phyloP scores from a whole-genome alignment of 2,329 filamentous ascomycete genomes.

The Fusarium drepaniforme region DNA sequence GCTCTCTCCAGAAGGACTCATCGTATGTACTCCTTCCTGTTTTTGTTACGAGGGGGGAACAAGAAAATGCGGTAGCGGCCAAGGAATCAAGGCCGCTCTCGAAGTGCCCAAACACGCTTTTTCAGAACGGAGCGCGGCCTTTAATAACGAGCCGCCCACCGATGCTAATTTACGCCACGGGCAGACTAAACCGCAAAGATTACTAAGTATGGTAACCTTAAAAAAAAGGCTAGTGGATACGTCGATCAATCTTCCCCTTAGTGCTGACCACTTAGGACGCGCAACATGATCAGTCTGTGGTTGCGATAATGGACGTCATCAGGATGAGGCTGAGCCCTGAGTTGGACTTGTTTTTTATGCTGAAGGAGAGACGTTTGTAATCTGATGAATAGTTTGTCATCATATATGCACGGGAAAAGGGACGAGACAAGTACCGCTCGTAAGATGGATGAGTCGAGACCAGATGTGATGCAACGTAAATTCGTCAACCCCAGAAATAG shows the following conservation, averaged over 20 bases:
- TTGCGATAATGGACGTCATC: not conserved
- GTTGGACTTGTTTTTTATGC: not conserved
- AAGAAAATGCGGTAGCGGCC: constrained; percentile 6
- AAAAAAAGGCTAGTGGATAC: not conserved
- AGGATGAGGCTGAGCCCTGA: not conserved
- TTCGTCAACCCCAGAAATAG: not conserved
- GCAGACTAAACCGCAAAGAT: not conserved
- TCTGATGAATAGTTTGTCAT: not conserved
- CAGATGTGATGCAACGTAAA: not conserved
- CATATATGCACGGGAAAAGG: not conserved
- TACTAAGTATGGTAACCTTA: constrained; percentile 4
- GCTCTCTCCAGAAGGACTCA: constrained; percentile 5
- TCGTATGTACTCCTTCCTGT: not conserved
- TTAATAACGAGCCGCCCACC: constrained; percentile 19
- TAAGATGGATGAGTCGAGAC: not conserved
- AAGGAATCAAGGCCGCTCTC: constrained; percentile 1
- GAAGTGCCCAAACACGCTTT: constrained; percentile 3
- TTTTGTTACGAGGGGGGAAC: not conserved
- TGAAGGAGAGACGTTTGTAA: not conserved
- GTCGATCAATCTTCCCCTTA: not conserved
- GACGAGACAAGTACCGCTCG: constrained; percentile 1
- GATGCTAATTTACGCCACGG: constrained; percentile 1
- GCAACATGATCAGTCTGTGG: not conserved
- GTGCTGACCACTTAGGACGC: not conserved
- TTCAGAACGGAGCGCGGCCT: constrained; percentile 10